Evolutionary conservation across 73 alveolate species (phyloP), one percentile per base, ranked within the genome.

Genomic region (Paramecium octaurelia): DNA sequence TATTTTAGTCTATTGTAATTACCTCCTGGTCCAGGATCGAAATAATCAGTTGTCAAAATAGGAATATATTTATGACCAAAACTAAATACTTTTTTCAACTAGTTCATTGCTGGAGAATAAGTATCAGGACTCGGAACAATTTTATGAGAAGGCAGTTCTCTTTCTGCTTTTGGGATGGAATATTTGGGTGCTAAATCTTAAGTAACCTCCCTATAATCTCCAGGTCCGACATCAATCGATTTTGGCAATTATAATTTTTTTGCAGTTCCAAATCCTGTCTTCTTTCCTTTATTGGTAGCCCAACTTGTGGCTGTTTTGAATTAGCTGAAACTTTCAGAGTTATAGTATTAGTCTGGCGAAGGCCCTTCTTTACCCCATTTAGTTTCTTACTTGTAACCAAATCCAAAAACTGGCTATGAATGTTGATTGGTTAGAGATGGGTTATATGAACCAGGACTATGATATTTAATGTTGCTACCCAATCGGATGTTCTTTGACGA

Each of bases 11-110:
- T 4, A 36, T 1, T 48, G 3, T 36, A 40, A 29, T 40, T 40
- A 73, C 87, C 59, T 48, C 91, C 91, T 20, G 91, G 91, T 4
- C 76, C 91, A 2, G 91, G 91, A 44, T 21, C 57, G 46, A 18
- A 80, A 35, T 35, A 75, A 75, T 75, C 57, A 80, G 29, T 80
- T 0, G 46, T 27, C 44, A 31, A 24, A 35, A 80, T 44, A n/a
- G 73, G 91, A 80, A 43, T 27, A 23, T 80, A 43, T 42, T 42
- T 80, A 24, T 42, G 46, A 31, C 73, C 70, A 24, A 80, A 80
- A 20, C 70, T 80, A 35, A 80, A 80, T 0, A 76, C 91, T 23
- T 23, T 46, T 35, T 80, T 42, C 20, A 24, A 31, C 24, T 80
- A 20, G 42, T 31, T 40, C 54, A 43, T 8, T 4, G 46, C 91